phyloP scores from a whole-genome alignment of 164 flowering plant genomes.

The Piper longum region DNA sequence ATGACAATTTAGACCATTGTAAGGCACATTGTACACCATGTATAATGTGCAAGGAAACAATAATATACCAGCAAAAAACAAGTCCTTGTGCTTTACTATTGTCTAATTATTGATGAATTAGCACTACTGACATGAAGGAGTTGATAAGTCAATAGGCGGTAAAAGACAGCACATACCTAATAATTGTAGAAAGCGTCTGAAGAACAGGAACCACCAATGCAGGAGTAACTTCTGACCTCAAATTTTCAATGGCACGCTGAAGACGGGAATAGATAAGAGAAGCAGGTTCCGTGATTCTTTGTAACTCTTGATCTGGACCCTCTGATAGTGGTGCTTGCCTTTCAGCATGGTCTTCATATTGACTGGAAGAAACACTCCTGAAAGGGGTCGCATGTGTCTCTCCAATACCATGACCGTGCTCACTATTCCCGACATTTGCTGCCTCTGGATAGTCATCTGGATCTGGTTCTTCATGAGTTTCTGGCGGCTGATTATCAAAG shows the following conservation, averaged over 20 bases:
- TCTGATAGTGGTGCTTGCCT: not conserved
- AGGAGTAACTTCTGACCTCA: slow-evolving; percentile 50
- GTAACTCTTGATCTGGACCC: slow-evolving; percentile 22
- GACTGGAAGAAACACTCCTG: slow-evolving; percentile 23
- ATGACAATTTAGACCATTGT: not conserved
- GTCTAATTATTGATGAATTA: no score
- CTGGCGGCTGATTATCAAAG: not conserved
- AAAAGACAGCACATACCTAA: slow-evolving; percentile 28
- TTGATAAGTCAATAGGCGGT: not conserved
- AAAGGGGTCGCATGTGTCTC: no score
- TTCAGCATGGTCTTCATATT: not conserved
- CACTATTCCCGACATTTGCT: not conserved
- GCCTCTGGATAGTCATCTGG: slow-evolving; percentile 22
- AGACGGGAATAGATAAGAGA: slow-evolving; percentile 41
- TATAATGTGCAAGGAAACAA: not conserved
- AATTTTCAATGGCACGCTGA: slow-evolving; percentile 41
- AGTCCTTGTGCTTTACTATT: no score
- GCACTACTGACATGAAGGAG: not conserved
- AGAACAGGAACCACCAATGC: slow-evolving; percentile 29
- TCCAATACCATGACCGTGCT: not conserved
- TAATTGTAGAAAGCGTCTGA: slow-evolving; percentile 61
- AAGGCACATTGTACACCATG: not conserved
- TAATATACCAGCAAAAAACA: no score
- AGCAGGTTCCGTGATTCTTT: slow-evolving; percentile 71
- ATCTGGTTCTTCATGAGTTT: slow-evolving; percentile 15